Percentiles rank a stretch among this genome's conserved stretches.
Conservation (phyloP, 176 grass and related monocot species). For the Juncus inflexus region DNA sequence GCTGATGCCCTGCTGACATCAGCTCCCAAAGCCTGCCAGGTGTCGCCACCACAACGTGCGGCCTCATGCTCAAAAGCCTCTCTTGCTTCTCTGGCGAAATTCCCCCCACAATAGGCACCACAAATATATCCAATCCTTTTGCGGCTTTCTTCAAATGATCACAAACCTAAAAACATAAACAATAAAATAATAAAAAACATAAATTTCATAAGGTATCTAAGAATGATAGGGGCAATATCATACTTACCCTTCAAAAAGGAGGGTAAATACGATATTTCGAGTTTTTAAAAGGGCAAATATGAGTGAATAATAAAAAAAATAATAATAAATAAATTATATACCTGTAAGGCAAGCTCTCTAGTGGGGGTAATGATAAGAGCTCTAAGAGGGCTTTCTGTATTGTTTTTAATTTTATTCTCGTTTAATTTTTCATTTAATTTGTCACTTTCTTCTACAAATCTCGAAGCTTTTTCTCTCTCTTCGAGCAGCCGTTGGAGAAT, state of each 20-base stretch:
- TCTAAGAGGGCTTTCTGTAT: conserved; percentile 48
- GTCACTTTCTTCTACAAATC: conserved; percentile 27
- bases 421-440: conserved; percentile 20
- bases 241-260: too few species aligned
- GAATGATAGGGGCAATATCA: too few species aligned
- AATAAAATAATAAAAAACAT: neutral
- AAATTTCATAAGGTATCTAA: too few species aligned
- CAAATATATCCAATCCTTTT: conserved; percentile 59
- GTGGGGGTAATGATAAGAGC: conserved; percentile 88
- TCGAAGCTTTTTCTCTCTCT: conserved; percentile 63
- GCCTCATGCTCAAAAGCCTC: conserved; percentile 63
- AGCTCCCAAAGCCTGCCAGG: conserved; percentile 93
- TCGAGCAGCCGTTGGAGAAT: conserved; percentile 85
- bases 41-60: conserved; percentile 93
- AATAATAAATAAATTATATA: neutral
- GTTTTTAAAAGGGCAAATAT: too few species aligned
- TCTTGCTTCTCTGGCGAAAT: conserved; percentile 93
- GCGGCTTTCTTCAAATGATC: conserved; percentile 81
- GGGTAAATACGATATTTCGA: too few species aligned
- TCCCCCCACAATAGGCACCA: conserved; percentile 84
- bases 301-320: neutral
- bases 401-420: conserved; percentile 23
- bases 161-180: conserved; percentile 47
- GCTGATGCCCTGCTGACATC: conserved; percentile 70
- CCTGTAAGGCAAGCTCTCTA: conserved; percentile 90